Evolutionary conservation across 2,329 filamentous ascomycete genomes (phyloP).

Genomic region (Thermomyces lanuginosus): DNA sequence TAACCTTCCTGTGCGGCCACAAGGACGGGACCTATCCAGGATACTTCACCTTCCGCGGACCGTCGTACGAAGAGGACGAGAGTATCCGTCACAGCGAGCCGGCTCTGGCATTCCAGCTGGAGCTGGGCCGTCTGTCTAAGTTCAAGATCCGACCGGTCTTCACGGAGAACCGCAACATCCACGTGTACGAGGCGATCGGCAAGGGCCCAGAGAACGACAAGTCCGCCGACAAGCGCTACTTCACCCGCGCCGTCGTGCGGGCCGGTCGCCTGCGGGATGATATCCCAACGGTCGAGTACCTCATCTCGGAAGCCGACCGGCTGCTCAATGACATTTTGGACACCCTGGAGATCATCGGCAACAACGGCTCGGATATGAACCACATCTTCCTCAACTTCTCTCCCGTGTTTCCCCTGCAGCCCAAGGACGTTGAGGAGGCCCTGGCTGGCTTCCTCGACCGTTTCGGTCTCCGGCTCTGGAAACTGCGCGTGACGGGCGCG

Average conservation of each 20-base stretch:
- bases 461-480: slow-evolving; percentile 88
- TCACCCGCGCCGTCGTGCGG: slow-evolving; percentile 87
- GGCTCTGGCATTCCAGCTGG: slow-evolving; percentile 94
- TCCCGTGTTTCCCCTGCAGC: slow-evolving; percentile 82
- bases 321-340: slow-evolving; percentile 97
- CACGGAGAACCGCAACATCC: slow-evolving; percentile 97
- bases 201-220: slow-evolving; percentile 83
- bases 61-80: slow-evolving; percentile 73
- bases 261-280: slow-evolving; percentile 89
- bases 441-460: slow-evolving; percentile 91
- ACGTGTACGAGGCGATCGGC: slow-evolving; percentile 92
- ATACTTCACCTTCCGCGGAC: slow-evolving; percentile 97
- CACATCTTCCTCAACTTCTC: slow-evolving; percentile 99
- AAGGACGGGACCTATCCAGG: slow-evolving; percentile 87
- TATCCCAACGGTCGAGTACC: slow-evolving; percentile 95
- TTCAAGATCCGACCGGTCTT: slow-evolving; percentile 98
- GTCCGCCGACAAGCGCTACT: slow-evolving; percentile 66
- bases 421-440: slow-evolving; percentile 78
- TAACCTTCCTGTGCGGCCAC: slow-evolving; percentile 93
- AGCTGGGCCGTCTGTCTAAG: slow-evolving; percentile 82
- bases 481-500: slow-evolving; percentile 87
- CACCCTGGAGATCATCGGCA: slow-evolving; percentile 93
- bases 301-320: slow-evolving; percentile 91
- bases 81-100: slow-evolving; percentile 96
- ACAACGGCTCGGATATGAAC: slow-evolving; percentile 98